phyloP scores from a whole-genome alignment of 208 protist genomes.

The Leishmania aethiopica region DNA sequence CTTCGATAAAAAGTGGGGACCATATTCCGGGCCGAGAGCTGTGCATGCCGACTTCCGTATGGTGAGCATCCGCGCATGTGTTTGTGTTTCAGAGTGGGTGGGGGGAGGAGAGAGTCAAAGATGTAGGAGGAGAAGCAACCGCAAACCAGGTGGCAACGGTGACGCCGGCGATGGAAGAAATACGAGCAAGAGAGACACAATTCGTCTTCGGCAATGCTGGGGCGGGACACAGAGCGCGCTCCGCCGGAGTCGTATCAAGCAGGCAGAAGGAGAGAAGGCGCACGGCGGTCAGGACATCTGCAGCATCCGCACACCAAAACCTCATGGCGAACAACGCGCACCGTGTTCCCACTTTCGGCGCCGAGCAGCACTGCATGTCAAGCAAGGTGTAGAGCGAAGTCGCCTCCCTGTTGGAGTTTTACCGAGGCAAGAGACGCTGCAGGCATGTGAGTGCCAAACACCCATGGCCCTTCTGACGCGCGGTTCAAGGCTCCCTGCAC shows the following conservation, averaged over 20 bases:
- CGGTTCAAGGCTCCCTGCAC: not conserved
- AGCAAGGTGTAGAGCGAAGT: not conserved
- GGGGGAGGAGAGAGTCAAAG: not conserved
- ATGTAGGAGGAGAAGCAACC: slow-evolving; percentile 2
- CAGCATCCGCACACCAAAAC: not conserved
- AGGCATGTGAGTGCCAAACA: not conserved
- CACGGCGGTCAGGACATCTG: not conserved
- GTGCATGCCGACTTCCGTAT: not conserved
- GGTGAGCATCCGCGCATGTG: too few relatives aligned
- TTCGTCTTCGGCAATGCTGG: not conserved
- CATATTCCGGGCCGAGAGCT: not conserved
- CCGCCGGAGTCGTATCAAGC: not conserved
- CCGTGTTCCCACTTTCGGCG: not conserved
- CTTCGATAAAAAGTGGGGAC: not conserved
- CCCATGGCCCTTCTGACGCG: not conserved
- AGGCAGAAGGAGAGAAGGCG: not conserved
- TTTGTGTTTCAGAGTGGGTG: not conserved
- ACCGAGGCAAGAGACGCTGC: not conserved
- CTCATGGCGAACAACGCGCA: not conserved
- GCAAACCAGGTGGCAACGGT: not conserved
- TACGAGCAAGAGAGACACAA: not conserved
- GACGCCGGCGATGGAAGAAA: too few relatives aligned
- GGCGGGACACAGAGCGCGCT: not conserved
- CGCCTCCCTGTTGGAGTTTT: not conserved
- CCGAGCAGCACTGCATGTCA: not conserved